Evolutionary conservation across 371 early-diverging fungal genomes (phyloP).

Genomic region (Zychaea mexicana): DNA sequence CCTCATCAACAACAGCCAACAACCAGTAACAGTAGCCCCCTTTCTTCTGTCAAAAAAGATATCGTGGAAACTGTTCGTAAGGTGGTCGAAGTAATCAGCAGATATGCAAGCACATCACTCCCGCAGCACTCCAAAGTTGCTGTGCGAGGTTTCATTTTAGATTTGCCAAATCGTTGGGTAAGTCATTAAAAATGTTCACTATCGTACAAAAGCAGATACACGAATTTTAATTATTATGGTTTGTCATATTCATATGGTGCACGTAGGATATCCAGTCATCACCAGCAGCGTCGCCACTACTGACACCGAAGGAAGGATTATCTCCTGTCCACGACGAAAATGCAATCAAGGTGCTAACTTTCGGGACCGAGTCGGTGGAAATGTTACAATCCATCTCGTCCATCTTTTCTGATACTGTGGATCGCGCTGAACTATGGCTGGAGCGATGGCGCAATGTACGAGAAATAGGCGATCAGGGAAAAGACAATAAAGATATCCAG

Average conservation of each 20-base stretch:
- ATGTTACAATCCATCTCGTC: conserved; percentile 78
- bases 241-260: too few species aligned
- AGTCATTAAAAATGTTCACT: not conserved
- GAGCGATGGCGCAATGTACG: conserved; percentile 51
- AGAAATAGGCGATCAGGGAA: conserved; percentile 2
- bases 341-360: conserved; percentile 45
- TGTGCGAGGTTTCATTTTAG: conserved; percentile 86
- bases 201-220: not conserved
- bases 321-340: conserved; percentile 9
- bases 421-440: conserved; percentile 79
- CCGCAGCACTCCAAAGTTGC: conserved; percentile 82
- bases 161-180: conserved; percentile 84
- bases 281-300: conserved; percentile 42
- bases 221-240: not conserved
- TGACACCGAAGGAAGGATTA: conserved; percentile 21
- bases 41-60: conserved; percentile 75
- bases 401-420: conserved; percentile 78
- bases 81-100: conserved; percentile 86
- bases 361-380: conserved; percentile 82
- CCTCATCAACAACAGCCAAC: not conserved
- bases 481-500: conserved; percentile 16
- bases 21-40: conserved; percentile 23
- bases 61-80: conserved; percentile 83
- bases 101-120: conserved; percentile 84
- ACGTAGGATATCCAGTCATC: conserved; percentile 37